These are phyloP conservation scores for Marasmius oreades DNA, from an alignment of 1,284 basidiomycete species.

Conservation along the genomic window DNA sequence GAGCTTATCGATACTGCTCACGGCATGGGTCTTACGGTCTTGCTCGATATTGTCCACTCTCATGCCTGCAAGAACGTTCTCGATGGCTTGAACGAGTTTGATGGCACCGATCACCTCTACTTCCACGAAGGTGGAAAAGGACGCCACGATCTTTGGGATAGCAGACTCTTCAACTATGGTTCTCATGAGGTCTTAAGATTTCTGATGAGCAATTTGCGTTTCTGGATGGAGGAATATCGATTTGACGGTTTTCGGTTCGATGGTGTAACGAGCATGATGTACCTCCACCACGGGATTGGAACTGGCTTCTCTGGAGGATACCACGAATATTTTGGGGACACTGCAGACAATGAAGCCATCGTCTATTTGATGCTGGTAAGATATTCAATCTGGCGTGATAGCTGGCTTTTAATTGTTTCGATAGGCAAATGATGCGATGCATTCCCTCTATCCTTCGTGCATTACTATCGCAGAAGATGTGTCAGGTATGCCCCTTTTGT, in stretches of 20 bases:
- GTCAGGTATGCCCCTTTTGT: conserved; percentile 96
- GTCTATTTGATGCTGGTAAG: conserved; percentile 95
- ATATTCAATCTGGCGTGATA: conserved; percentile 11
- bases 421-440: conserved; percentile 91
- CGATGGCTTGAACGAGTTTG: conserved; percentile 94
- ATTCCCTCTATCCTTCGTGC: conserved; percentile 72
- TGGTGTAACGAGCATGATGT: conserved; percentile 99
- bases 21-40: conserved; percentile 86
- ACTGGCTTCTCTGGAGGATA: conserved; percentile 97
- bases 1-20: conserved; percentile 95
- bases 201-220: conserved; percentile 91
- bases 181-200: conserved; percentile 93
- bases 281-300: conserved; percentile 95
- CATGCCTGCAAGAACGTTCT: conserved; percentile 98
- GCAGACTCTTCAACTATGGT: conserved; percentile 95
- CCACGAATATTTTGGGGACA: conserved; percentile 93
- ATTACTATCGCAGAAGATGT: conserved; percentile 98
- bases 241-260: conserved; percentile 99
- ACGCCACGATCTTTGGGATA: conserved; percentile 95
- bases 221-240: conserved; percentile 92
- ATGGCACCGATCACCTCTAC: conserved; percentile 95
- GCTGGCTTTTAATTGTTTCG: not conserved
- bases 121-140: conserved; percentile 94
- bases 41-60: conserved; percentile 96
- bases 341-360: conserved; percentile 85